Conservation (phyloP, 371 early-diverging fungal species). For the Capillidium heterosporum region DNA sequence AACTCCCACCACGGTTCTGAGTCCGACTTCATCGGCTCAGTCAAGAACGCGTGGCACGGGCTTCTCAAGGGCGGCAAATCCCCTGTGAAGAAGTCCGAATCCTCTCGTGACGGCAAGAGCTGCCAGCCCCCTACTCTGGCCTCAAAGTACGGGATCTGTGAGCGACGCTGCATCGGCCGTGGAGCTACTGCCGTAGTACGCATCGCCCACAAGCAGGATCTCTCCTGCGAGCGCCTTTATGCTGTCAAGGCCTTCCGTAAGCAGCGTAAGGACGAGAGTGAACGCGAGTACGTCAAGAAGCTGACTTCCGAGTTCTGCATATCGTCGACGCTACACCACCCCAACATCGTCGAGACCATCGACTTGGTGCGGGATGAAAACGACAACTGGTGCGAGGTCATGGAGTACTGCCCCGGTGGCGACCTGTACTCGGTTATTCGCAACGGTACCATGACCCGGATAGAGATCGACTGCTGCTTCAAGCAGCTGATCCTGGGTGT, state of each 20-base stretch:
- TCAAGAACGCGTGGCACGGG: background rate
- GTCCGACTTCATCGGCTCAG: background rate
- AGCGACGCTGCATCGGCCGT: slow-evolving; percentile 59
- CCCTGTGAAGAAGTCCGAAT: background rate
- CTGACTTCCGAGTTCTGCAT: slow-evolving; percentile 84
- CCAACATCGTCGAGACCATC: slow-evolving; percentile 76
- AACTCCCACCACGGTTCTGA: background rate
- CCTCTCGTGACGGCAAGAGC: background rate
- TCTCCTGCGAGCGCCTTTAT: slow-evolving; percentile 41
- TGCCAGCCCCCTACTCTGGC: background rate
- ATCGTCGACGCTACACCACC: slow-evolving; percentile 62
- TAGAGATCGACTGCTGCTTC: slow-evolving; percentile 74
- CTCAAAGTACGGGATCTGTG: slow-evolving; percentile 63
- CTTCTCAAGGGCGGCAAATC: slow-evolving; percentile 10
- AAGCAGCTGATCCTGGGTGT: slow-evolving; percentile 84
- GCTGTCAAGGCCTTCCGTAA: slow-evolving; percentile 86
- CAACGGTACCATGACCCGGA: slow-evolving; percentile 43
- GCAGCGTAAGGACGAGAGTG: slow-evolving; percentile 58
- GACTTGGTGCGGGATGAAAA: slow-evolving; percentile 77
- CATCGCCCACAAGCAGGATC: slow-evolving; percentile 41
- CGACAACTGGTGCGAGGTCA: slow-evolving; percentile 78
- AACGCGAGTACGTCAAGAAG: slow-evolving; percentile 80
- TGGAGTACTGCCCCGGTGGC: slow-evolving; percentile 73
- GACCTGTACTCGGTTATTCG: slow-evolving; percentile 61
- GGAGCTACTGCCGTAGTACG: slow-evolving; percentile 86